Conservation (phyloP, 148 eudicot genomes). For the Talinum fruticosum region DNA sequence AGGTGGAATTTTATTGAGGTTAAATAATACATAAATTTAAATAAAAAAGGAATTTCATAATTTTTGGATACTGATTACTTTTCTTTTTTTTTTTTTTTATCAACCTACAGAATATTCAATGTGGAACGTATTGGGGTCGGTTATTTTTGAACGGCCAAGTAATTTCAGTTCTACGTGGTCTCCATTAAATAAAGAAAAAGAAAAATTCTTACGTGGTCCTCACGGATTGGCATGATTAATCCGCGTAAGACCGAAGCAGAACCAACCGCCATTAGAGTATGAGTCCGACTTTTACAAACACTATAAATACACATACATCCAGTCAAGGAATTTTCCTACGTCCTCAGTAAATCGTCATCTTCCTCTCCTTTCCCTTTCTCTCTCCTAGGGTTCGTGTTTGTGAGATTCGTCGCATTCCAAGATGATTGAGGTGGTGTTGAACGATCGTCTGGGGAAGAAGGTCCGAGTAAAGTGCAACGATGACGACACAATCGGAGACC, state of each 20-base stretch:
- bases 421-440: slow-evolving; percentile 38
- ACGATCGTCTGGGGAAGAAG: slow-evolving; percentile 46
- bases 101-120: no score
- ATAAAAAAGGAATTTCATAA: no score
- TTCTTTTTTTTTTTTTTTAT: no score
- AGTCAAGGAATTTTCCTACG: not conserved
- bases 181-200: not conserved
- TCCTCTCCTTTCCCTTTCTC: slow-evolving; percentile 19
- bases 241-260: not conserved
- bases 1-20: no score
- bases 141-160: no score
- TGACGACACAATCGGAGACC: slow-evolving; percentile 89
- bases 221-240: not conserved
- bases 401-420: not conserved
- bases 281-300: not conserved
- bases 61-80: no score
- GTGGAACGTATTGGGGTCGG: no score
- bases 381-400: slow-evolving; percentile 14
- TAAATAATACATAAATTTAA: no score
- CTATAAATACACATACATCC: not conserved
- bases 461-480: slow-evolving; percentile 93
- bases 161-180: not conserved
- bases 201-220: not conserved
- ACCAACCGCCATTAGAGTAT: not conserved
- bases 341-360: slow-evolving; percentile 19